These are phyloP conservation scores for Daldinia decipiens DNA, from an alignment of 495 filamentous ascomycete species.

Conservation along the genomic window DNA sequence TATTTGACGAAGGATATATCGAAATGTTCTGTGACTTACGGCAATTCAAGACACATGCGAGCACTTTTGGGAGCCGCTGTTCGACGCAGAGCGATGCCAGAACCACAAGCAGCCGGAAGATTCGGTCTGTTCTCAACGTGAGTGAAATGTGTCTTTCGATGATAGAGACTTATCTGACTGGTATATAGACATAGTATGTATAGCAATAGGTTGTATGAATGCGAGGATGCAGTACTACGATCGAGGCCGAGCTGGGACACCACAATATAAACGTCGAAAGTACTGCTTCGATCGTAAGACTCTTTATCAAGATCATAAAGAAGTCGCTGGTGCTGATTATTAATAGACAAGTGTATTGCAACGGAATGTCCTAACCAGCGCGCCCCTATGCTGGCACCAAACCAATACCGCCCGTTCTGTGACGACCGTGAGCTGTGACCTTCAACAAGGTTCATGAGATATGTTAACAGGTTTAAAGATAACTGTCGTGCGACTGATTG, in stretches of 20 bases:
- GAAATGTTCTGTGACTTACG: not conserved
- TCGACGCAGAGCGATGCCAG: slow-evolving; percentile 7
- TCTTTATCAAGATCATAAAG: not conserved
- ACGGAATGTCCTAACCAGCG: slow-evolving; percentile 4
- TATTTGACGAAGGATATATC: not conserved
- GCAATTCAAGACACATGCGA: slow-evolving; percentile 25
- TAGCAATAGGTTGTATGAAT: not conserved
- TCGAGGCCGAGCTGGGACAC: slow-evolving; percentile 16
- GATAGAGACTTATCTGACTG: slow-evolving; percentile 6
- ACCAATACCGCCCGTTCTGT: slow-evolving; percentile 45
- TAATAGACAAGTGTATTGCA: slow-evolving; percentile 23
- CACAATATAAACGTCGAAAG: slow-evolving; percentile 43
- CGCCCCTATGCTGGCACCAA: slow-evolving; percentile 18
- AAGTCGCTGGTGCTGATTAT: not conserved
- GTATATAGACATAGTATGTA: slow-evolving; percentile 24
- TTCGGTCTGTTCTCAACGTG: slow-evolving; percentile 28
- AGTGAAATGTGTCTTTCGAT: not conserved
- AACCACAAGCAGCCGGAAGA: slow-evolving; percentile 13
- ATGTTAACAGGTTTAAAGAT: slow-evolving; percentile 23
- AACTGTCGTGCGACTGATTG: slow-evolving; percentile 2
- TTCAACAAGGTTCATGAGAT: not conserved
- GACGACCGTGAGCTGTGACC: slow-evolving; percentile 39
- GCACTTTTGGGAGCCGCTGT: slow-evolving; percentile 14
- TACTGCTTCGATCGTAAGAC: slow-evolving; percentile 34
- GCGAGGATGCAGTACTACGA: slow-evolving; percentile 36